Conservation (phyloP, 2,329 filamentous ascomycete genomes). For the Aspergillus novofumigatus region DNA sequence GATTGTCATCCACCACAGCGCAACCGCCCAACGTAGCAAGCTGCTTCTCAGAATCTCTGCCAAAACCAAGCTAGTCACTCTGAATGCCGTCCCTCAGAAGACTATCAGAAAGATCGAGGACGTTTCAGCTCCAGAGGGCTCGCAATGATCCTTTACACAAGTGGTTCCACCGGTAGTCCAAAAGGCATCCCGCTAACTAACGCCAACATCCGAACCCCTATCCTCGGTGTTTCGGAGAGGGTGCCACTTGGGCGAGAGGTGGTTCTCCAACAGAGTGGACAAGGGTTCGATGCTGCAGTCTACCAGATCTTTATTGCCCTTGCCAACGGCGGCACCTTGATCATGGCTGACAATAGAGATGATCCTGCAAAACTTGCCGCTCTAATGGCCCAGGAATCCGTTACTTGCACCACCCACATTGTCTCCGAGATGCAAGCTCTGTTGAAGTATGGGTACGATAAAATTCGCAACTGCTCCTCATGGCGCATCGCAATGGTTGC, state of each 20-base stretch:
- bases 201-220: conserved; percentile 2
- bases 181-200: conserved; percentile 10
- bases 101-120: not conserved
- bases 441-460: conserved; percentile 5
- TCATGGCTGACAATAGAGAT: conserved; percentile 2
- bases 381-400: conserved; percentile 1
- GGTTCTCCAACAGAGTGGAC: conserved; percentile 4
- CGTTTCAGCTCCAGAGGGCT: not conserved
- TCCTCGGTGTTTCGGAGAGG: conserved; percentile 2
- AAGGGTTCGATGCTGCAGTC: conserved; percentile 2
- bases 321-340: conserved; percentile 3
- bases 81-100: conserved; percentile 2
- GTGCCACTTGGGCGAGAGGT: conserved; percentile 1
- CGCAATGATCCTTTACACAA: conserved; percentile 14
- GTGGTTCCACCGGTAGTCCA: conserved; percentile 11
- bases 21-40: not conserved
- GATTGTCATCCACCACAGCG: not conserved
- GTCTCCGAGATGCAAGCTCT: conserved; percentile 4
- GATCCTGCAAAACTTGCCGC: conserved; percentile 2
- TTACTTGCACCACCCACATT: conserved; percentile 4
- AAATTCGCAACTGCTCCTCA: conserved; percentile 2
- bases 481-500: conserved; percentile 7
- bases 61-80: not conserved
- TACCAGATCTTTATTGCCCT: conserved; percentile 2
- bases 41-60: not conserved